These are phyloP conservation scores for Colletotrichum ledebouriae DNA, from an alignment of 2,329 filamentous ascomycete genomes.

Conservation along the genomic window DNA sequence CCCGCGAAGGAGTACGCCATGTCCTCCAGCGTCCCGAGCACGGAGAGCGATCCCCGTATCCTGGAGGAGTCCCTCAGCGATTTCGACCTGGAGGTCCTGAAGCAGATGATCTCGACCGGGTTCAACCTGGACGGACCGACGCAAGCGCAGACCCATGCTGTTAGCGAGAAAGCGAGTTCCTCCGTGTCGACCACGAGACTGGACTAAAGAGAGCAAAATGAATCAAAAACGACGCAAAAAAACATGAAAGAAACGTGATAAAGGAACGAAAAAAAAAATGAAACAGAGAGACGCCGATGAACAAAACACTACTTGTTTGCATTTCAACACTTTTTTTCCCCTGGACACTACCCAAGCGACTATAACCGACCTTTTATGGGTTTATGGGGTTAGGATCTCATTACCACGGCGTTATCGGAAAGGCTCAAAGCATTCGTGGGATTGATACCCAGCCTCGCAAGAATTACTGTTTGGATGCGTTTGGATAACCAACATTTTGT, in stretches of 20 bases:
- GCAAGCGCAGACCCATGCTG: conserved; percentile 18
- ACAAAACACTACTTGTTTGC: too few species aligned
- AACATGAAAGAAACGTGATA: conserved; percentile 20
- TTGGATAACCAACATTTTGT: neutral
- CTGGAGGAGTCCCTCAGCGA: conserved; percentile 27
- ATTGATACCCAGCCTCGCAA: conserved; percentile 42
- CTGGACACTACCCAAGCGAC: conserved; percentile 31
- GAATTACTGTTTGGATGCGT: conserved; percentile 23
- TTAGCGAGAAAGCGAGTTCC: conserved; percentile 27
- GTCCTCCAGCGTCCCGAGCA: conserved; percentile 19
- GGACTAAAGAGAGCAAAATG: conserved; percentile 19
- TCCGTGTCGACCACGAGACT: conserved; percentile 36
- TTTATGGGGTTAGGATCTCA: neutral
- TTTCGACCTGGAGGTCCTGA: conserved; percentile 31
- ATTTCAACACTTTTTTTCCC: neutral
- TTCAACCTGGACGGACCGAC: conserved; percentile 36
- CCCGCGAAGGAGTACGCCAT: conserved; percentile 31
- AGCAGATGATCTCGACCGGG: conserved; percentile 36
- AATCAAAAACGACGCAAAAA: conserved; percentile 12
- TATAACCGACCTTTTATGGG: conserved; percentile 19
- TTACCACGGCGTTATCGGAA: conserved; percentile 28
- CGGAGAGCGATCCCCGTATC: conserved; percentile 26
- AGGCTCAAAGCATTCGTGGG: conserved; percentile 10
- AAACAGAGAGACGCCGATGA: neutral
- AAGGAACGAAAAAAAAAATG: conserved; percentile 29